These are phyloP conservation scores for Tricholoma furcatifolium DNA, from an alignment of 768 basidiomycete genomes.

Conservation along the genomic window DNA sequence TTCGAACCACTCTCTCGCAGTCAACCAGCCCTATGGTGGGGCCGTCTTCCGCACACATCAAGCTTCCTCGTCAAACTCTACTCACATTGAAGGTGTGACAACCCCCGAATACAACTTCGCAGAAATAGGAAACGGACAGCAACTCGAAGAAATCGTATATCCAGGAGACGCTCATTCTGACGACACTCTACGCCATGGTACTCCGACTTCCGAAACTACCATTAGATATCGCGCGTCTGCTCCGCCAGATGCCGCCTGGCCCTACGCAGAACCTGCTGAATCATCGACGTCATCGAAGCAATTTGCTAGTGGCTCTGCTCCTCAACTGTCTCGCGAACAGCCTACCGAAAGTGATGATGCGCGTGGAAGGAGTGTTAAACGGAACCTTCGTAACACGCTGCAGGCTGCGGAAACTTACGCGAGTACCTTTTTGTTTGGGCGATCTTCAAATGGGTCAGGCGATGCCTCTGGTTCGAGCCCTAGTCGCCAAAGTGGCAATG, in stretches of 20 bases:
- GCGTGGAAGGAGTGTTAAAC: constrained; percentile 60
- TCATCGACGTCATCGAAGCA: constrained; percentile 27
- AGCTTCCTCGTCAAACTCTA: constrained; percentile 30
- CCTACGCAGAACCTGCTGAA: constrained; percentile 41
- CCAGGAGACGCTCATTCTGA: constrained; percentile 9
- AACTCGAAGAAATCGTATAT: constrained; percentile 8
- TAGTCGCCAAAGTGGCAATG: constrained; percentile 5
- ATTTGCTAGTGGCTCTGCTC: constrained; percentile 37
- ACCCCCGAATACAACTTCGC: constrained; percentile 76
- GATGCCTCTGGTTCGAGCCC: constrained; percentile 14
- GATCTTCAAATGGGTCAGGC: constrained; percentile 28
- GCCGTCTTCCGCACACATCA: constrained; percentile 62
- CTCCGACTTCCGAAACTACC: not conserved
- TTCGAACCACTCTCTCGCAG: constrained; percentile 52
- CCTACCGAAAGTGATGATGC: constrained; percentile 35
- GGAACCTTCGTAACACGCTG: constrained; percentile 65
- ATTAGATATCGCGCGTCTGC: not conserved
- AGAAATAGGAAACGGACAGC: constrained; percentile 72
- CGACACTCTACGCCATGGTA: not conserved
- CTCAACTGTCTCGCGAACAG: constrained; percentile 23
- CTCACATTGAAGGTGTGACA: constrained; percentile 50
- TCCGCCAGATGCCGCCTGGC: constrained; percentile 30
- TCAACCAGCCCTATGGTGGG: constrained; percentile 53
- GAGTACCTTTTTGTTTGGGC: constrained; percentile 64
- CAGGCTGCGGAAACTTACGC: constrained; percentile 72